Evolutionary conservation across 257 asterid genomes (phyloP).

Genomic region (Petrea volubilis): DNA sequence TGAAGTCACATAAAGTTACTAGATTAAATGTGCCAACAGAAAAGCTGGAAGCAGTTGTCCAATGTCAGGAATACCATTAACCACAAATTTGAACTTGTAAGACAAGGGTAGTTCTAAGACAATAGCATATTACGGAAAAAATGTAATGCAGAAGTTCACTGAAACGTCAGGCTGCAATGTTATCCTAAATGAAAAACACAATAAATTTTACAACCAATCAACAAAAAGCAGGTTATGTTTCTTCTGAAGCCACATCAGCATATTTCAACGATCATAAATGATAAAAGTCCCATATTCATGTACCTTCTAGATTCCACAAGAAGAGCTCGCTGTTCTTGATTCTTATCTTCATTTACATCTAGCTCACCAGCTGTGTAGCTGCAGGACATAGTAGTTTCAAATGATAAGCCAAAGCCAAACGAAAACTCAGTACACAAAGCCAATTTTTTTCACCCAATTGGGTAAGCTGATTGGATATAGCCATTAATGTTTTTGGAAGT

Average conservation of each 20-base stretch:
- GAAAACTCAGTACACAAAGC: constrained; percentile 9
- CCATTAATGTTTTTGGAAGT: neutral
- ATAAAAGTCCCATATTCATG: neutral
- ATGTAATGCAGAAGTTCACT: neutral
- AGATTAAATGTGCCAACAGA: neutral
- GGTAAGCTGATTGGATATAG: neutral
- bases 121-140: neutral
- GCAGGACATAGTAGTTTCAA: constrained; percentile 28
- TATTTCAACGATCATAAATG: neutral
- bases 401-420: constrained; percentile 9
- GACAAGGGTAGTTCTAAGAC: neutral
- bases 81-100: neutral
- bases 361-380: constrained; percentile 68
- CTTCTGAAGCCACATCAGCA: constrained; percentile 3
- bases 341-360: constrained; percentile 52
- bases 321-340: constrained; percentile 67
- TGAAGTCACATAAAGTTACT: neutral
- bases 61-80: neutral
- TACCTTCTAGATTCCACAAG: constrained; percentile 85
- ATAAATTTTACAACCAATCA: neutral
- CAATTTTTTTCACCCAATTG: constrained; percentile 4
- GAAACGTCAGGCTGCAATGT: neutral
- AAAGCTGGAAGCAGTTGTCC: neutral
- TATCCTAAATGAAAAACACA: neutral
- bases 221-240: neutral